Conservation (phyloP, 2,329 filamentous ascomycete species). For the Colletotrichum higginsianum region DNA sequence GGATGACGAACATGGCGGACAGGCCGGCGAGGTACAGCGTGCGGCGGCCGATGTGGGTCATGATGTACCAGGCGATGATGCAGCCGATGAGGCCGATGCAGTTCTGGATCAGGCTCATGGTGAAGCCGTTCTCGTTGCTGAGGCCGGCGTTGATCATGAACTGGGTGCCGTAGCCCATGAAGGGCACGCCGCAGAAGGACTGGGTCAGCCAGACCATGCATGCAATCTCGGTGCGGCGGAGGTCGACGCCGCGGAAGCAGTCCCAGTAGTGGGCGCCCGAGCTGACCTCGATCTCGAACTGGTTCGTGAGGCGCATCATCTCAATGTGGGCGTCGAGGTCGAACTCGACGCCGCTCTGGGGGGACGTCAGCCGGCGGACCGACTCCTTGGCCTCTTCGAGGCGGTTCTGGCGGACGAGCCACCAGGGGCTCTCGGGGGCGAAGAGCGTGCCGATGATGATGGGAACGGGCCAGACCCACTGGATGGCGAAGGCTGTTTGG, state of each 20-base stretch:
- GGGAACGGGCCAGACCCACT: slow-evolving; percentile 44
- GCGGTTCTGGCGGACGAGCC: slow-evolving; percentile 46
- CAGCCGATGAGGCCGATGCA: slow-evolving; percentile 60
- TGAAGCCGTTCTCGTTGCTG: slow-evolving; percentile 49
- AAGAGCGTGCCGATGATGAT: slow-evolving; percentile 42
- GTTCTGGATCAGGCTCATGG: slow-evolving; percentile 57
- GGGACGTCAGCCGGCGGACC: slow-evolving; percentile 26
- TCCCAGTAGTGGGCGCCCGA: slow-evolving; percentile 44
- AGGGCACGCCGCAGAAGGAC: slow-evolving; percentile 46
- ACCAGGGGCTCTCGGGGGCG: slow-evolving; percentile 48
- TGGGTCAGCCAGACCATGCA: slow-evolving; percentile 49
- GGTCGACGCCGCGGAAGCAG: slow-evolving; percentile 45
- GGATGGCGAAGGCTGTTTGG: slow-evolving; percentile 51
- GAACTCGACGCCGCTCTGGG: slow-evolving; percentile 45
- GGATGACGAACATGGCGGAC: slow-evolving; percentile 55
- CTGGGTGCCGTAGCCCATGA: slow-evolving; percentile 41
- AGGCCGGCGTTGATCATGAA: slow-evolving; percentile 48
- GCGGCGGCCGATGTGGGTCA: slow-evolving; percentile 55
- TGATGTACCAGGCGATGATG: slow-evolving; percentile 57
- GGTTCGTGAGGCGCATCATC: slow-evolving; percentile 50
- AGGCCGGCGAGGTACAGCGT: slow-evolving; percentile 59
- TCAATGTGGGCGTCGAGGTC: slow-evolving; percentile 45
- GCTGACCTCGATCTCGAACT: slow-evolving; percentile 49
- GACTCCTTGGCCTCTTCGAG: slow-evolving; percentile 44
- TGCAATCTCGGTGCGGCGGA: slow-evolving; percentile 49